Base-by-base conservation (phyloP, 208 protist genomes). In the Crithidia fasciculata region DNA sequence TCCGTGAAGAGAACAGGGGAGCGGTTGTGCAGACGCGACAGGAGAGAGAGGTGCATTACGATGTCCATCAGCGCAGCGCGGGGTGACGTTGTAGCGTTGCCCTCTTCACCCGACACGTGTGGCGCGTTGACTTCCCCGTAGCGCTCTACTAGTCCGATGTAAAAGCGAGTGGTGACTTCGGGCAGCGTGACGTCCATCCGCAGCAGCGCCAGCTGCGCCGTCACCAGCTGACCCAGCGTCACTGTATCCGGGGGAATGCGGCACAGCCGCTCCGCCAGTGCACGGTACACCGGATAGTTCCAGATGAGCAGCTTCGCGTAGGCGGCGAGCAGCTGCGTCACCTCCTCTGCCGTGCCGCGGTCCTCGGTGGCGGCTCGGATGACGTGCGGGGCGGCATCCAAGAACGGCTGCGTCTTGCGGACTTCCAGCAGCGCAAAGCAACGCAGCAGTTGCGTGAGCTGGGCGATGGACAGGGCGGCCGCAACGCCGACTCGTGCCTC, bases 301-400 rank as follows among this genome's bases (percentile, higher is more conserved):
- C 88, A 94, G 7, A 95, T 81, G 8, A 95, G 69, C 88, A 90
- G 88, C 68, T 88, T 89, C 15, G 88, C 78, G 41, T 88, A 95
- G 15, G 91, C 76, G 5, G 87, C 85, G 19, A 95, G 59, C 37
- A 93, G 76, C 44, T 76, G 68, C 49, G 78, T 76, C 16, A 83
- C 19, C 18, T 83, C 70, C 56, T 72, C 60, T 15, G 66, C 66
- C 7, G 58, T 83, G 60, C 76, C 72, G n/a, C 76, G 58, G 63
- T 80, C 74, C 12, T 53, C 63, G 44, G 37, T 49, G 49, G 67
- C 61, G 72, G 78, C 66, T 50, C 50, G 45, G 44, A 83, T 69
- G 9, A 95, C 76, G 41, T 64, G 16, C 12, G 80, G 80, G 5
- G 78, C 84, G 43, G 88, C 82, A 66, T 92, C 86, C 10, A 93